Conservation (phyloP, 2,329 filamentous ascomycete species). For the Endocalyx cinctus region DNA sequence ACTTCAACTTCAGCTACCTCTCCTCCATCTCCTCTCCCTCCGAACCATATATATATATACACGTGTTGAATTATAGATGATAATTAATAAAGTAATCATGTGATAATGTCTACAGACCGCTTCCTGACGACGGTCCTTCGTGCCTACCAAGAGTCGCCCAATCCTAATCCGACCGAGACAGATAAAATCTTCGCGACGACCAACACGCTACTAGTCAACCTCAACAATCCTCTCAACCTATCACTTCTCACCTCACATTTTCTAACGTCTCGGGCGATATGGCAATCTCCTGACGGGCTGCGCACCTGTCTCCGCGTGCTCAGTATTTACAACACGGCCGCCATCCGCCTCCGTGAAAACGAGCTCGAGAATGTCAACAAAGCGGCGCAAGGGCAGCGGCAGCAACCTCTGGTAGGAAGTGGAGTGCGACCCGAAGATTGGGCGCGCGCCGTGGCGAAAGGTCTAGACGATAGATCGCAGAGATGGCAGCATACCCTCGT, state of each 20-base stretch:
- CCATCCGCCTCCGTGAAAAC: slow-evolving; percentile 47
- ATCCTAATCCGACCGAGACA: slow-evolving; percentile 44
- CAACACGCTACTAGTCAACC: slow-evolving; percentile 60
- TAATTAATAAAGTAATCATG: too few relatives aligned
- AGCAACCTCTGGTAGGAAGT: slow-evolving; percentile 30
- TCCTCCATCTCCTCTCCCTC: too few relatives aligned
- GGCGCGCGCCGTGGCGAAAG: slow-evolving; percentile 52
- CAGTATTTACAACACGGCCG: slow-evolving; percentile 67
- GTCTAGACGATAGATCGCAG: slow-evolving; percentile 53
- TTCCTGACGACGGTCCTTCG: slow-evolving; percentile 64
- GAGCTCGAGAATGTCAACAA: slow-evolving; percentile 35
- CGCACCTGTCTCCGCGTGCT: slow-evolving; percentile 61
- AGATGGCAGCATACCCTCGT: slow-evolving; percentile 84
- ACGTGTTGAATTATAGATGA: too few relatives aligned
- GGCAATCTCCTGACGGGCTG: slow-evolving; percentile 57
- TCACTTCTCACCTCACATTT: slow-evolving; percentile 68
- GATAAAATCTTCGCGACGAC: slow-evolving; percentile 62
- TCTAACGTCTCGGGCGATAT: slow-evolving; percentile 66
- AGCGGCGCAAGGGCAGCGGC: slow-evolving; percentile 14
- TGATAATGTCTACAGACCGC: slow-evolving; percentile 67
- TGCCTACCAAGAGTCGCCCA: slow-evolving; percentile 50
- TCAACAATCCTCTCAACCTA: slow-evolving; percentile 72
- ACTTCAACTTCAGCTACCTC: too few relatives aligned
- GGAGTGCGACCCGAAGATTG: slow-evolving; percentile 47
- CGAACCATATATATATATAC: too few relatives aligned